Percentiles rank a stretch among this genome's conserved stretches.
Evolutionary conservation across 345 rosid genomes (phyloP).

Genomic region (Pugionium cornutum): DNA sequence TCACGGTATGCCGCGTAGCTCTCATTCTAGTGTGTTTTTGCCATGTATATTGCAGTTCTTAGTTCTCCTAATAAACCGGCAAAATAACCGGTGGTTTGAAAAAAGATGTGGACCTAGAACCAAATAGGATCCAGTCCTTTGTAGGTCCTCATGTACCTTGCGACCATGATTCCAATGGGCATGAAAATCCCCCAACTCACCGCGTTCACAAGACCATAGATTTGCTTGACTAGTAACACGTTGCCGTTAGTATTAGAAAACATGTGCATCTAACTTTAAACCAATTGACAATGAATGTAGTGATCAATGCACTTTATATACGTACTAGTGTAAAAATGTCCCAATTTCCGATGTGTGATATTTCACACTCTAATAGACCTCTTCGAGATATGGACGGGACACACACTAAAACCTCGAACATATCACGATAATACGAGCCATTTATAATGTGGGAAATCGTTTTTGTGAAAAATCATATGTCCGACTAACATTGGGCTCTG

Average conservation of each 20-base stretch:
- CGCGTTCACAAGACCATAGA: conserved; percentile 72
- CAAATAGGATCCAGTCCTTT: conserved; percentile 52
- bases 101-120: conserved; percentile 60
- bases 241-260: conserved; percentile 23
- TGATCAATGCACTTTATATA: too few relatives aligned
- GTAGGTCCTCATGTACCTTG: conserved; percentile 73
- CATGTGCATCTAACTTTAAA: too few relatives aligned
- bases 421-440: too few relatives aligned
- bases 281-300: too few relatives aligned
- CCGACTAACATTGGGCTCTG: too few relatives aligned
- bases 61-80: conserved; percentile 49
- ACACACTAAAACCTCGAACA: too few relatives aligned
- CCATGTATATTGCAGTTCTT: conserved; percentile 39
- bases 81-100: conserved; percentile 62
- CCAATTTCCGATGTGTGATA: too few relatives aligned
- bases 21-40: conserved; percentile 21
- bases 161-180: conserved; percentile 63
- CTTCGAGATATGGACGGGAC: too few relatives aligned
- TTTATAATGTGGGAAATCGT: too few relatives aligned
- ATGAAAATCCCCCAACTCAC: conserved; percentile 38
- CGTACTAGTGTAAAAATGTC: too few relatives aligned
- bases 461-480: too few relatives aligned
- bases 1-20: conserved; percentile 9
- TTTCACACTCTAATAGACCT: too few relatives aligned
- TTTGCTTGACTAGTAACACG: conserved; percentile 31